Base-by-base conservation (phyloP, 148 eudicot genomes). In the Agrostemma githago region DNA sequence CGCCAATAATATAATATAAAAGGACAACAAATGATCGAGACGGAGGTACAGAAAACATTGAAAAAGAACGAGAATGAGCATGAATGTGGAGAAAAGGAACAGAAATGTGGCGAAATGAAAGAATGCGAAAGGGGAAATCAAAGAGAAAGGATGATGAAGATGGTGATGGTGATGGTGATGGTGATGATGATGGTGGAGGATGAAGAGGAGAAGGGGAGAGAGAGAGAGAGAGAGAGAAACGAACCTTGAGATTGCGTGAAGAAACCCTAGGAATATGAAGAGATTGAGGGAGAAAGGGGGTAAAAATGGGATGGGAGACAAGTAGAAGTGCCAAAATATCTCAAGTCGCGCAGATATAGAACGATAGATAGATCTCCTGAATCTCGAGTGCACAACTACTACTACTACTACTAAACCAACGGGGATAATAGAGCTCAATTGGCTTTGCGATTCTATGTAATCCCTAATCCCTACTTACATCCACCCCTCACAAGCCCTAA, bases 311-410 rank as follows among this genome's bases (percentile, higher is more conserved):
- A 83, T 77, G 44, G 48, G 73, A 75, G 34, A 26, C 34, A 26
- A 26, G 34, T 26, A 26, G 56, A 80, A 80, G 26, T 4, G 78
- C 84, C 78, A 66, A 73, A 81, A 81, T 68, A 81, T 84, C 84
- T 84, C 73, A 48, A 8, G 57, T 51, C 86, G 86, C 34, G 86
- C 34, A 80, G 68, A 83, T 83, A 83, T 83, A 83, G 83, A 21
- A 48, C 5, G 15, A 26, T 26, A 26, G n/a, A 80, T 74, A 80
- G 83, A 83, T 80, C 79, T 78, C 17, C 61, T 53, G 3, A 17
- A n/a, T 46, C 48, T 68, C 21, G 34, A 26, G 34, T 26, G 34
- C 34, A 26, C 34, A 26, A 26, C 34, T 26, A 26, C n/a, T n/a
- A n/a, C n/a, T n/a, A n/a, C n/a, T n/a, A n/a, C n/a, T n/a, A n/a